Evolutionary conservation across 2,329 filamentous ascomycete genomes (phyloP).

Genomic region (Fusarium sp.): DNA sequence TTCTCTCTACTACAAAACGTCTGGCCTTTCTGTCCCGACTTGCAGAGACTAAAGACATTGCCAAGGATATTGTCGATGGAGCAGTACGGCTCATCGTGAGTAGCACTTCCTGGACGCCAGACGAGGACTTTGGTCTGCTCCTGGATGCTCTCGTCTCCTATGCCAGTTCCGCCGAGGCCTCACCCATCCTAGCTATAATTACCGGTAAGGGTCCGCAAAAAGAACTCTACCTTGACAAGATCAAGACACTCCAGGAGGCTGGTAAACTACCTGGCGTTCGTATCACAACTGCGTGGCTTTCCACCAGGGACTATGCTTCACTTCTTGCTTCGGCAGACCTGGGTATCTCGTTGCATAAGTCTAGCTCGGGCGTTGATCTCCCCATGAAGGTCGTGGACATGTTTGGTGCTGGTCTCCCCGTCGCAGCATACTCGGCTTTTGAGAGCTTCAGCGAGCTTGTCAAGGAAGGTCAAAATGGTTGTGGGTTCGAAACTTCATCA

Average conservation of each 20-base stretch:
- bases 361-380: slow-evolving; percentile 91
- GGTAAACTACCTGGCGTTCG: slow-evolving; percentile 75
- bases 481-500: slow-evolving; percentile 78
- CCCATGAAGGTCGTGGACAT: slow-evolving; percentile 99
- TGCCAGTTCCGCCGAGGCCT: slow-evolving; percentile 57
- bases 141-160: slow-evolving; percentile 84
- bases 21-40: slow-evolving; percentile 70
- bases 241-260: slow-evolving; percentile 67
- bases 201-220: slow-evolving; percentile 93
- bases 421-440: slow-evolving; percentile 86
- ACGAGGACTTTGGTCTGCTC: slow-evolving; percentile 92
- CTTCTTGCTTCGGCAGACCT: slow-evolving; percentile 88
- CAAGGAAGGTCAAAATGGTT: slow-evolving; percentile 84
- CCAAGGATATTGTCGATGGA: slow-evolving; percentile 66
- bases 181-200: slow-evolving; percentile 87
- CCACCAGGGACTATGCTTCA: slow-evolving; percentile 82
- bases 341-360: slow-evolving; percentile 91
- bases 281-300: slow-evolving; percentile 86
- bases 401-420: slow-evolving; percentile 94
- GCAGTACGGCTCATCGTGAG: slow-evolving; percentile 80
- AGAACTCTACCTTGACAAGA: slow-evolving; percentile 74
- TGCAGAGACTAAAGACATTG: slow-evolving; percentile 69
- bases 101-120: slow-evolving; percentile 96
- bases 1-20: slow-evolving; percentile 58
- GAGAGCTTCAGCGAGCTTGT: slow-evolving; percentile 93